These are phyloP conservation scores for Ustilago loliicola DNA, from an alignment of 1,284 basidiomycete species.

Conservation along the genomic window DNA sequence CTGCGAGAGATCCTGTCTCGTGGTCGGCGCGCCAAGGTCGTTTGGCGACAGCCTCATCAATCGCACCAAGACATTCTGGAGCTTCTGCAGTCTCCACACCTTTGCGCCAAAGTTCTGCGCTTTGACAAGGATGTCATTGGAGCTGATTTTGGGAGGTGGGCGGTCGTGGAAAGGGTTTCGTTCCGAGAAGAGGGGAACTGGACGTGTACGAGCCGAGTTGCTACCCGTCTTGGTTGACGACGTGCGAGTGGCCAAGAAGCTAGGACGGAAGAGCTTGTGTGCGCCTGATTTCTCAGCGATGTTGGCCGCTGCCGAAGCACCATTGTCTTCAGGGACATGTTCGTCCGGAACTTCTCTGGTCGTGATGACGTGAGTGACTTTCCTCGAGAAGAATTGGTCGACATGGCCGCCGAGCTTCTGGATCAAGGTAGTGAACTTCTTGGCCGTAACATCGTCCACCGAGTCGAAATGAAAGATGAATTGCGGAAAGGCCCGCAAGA, in stretches of 20 bases:
- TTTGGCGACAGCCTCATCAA: constrained; percentile 44
- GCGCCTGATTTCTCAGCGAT: constrained; percentile 17
- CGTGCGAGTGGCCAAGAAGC: constrained; percentile 39
- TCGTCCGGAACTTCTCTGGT: constrained; percentile 51
- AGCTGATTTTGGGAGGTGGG: constrained; percentile 64
- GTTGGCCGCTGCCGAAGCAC: constrained; percentile 1
- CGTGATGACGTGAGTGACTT: constrained; percentile 67
- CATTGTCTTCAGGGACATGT: constrained; percentile 10
- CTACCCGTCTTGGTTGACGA: constrained; percentile 23
- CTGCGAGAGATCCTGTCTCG: constrained; percentile 71
- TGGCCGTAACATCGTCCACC: constrained; percentile 53
- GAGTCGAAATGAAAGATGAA: constrained; percentile 68
- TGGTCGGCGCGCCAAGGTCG: constrained; percentile 25
- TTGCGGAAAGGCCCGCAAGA: constrained; percentile 60
- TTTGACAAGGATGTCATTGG: constrained; percentile 78
- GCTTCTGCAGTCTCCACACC: constrained; percentile 81
- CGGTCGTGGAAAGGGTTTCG: constrained; percentile 69
- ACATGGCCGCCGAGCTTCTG: constrained; percentile 61
- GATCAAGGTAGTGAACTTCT: constrained; percentile 47
- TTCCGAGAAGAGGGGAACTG: constrained; percentile 64
- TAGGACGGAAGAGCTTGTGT: constrained; percentile 49
- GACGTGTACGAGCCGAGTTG: constrained; percentile 30
- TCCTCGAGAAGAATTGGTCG: constrained; percentile 68
- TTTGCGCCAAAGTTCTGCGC: constrained; percentile 85
- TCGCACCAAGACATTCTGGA: constrained; percentile 45